Percentiles rank a stretch among this genome's conserved stretches.
Conservation (phyloP, 257 asterid species). For the Gentiana dahurica region DNA sequence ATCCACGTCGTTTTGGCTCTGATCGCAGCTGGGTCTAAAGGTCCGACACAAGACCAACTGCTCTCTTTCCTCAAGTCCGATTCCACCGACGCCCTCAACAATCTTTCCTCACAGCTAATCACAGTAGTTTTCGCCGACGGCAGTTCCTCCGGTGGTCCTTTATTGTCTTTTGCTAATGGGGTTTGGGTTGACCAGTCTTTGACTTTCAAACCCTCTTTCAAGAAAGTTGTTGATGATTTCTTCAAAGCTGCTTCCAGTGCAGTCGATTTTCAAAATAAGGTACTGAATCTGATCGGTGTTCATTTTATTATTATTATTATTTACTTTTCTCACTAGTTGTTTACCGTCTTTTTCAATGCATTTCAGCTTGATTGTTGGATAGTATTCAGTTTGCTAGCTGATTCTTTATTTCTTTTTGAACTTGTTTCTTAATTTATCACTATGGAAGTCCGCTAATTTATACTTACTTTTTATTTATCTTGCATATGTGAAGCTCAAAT, state of each 20-base stretch:
- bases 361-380: too few species aligned
- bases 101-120: conserved; percentile 24
- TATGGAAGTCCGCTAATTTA: too few species aligned
- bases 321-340: too few species aligned
- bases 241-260: conserved; percentile 22
- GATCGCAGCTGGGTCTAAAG: conserved; percentile 26
- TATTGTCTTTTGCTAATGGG: conserved; percentile 22
- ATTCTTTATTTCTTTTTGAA: too few species aligned
- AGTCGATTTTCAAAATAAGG: conserved; percentile 34
- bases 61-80: conserved; percentile 27
- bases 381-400: too few species aligned
- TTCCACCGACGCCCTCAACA: conserved; percentile 18
- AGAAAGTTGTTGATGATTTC: conserved; percentile 17
- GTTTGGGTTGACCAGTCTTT: conserved; percentile 36
- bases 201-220: conserved; percentile 22
- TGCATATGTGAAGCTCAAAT: too few species aligned
- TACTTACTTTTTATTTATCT: too few species aligned
- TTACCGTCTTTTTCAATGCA: too few species aligned
- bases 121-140: conserved; percentile 25
- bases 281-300: background rate
- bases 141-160: conserved; percentile 28
- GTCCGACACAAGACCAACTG: conserved; percentile 22
- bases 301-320: background rate
- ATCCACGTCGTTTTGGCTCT: conserved; percentile 27
- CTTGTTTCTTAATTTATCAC: too few species aligned